Evolutionary conservation across 257 asterid genomes (phyloP).

Genomic region (Solanum sejunctum): DNA sequence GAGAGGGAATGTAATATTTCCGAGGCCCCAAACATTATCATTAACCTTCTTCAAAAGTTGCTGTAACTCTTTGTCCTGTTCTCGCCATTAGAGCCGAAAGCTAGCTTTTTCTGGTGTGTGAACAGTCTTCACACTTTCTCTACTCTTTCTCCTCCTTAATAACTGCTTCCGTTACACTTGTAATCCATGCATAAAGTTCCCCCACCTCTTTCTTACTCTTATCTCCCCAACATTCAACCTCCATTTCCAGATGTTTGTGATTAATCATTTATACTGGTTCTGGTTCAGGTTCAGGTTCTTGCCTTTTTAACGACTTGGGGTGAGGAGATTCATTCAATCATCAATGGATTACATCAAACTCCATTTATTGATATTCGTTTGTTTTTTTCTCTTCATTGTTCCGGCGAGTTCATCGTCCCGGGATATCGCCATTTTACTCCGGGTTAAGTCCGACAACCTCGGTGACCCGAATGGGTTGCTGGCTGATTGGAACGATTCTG

Average conservation of each 20-base stretch:
- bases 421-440: slow-evolving; percentile 50
- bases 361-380: neutral
- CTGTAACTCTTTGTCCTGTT: neutral
- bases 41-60: neutral
- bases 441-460: slow-evolving; percentile 39
- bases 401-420: slow-evolving; percentile 24
- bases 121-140: neutral
- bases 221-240: neutral
- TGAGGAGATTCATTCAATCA: neutral
- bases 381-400: slow-evolving; percentile 11
- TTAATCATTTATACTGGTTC: neutral
- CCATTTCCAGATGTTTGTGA: neutral
- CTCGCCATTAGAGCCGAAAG: neutral
- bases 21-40: neutral
- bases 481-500: slow-evolving; percentile 30
- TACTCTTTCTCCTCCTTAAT: neutral
- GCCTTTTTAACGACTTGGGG: neutral
- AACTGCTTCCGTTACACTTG: neutral
- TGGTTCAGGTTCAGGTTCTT: neutral
- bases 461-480: slow-evolving; percentile 33
- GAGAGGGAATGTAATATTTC: neutral
- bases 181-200: neutral
- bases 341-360: slow-evolving; percentile 8
- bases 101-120: neutral
- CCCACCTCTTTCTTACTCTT: neutral